phyloP scores from a whole-genome alignment of 2,329 filamentous ascomycete species.

The Davidsoniella virescens region DNA sequence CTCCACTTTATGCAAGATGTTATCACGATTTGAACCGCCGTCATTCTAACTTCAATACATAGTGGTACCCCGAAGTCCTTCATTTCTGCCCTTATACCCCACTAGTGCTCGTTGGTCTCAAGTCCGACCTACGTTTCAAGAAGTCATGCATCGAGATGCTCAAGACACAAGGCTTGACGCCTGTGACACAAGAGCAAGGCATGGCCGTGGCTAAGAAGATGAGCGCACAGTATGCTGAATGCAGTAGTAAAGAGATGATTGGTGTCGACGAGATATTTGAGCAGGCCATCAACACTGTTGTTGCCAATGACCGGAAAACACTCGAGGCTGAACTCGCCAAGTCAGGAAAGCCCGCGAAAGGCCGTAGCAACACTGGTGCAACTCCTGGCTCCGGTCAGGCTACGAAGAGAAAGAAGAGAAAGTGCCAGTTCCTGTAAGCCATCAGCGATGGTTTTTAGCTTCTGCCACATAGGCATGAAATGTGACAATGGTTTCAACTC shows the following conservation, averaged over 20 bases:
- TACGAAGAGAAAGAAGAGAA: conserved; percentile 66
- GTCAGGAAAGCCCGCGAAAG: conserved; percentile 22
- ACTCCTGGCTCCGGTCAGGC: conserved; percentile 23
- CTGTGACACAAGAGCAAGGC: conserved; percentile 83
- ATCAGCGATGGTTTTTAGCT: neutral
- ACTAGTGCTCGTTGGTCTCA: conserved; percentile 86
- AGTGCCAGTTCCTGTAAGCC: conserved; percentile 58
- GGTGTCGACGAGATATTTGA: conserved; percentile 97
- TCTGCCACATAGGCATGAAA: too few species aligned
- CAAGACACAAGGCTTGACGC: conserved; percentile 91
- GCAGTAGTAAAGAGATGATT: conserved; percentile 92
- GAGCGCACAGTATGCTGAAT: conserved; percentile 93
- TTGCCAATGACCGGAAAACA: conserved; percentile 60
- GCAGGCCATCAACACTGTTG: conserved; percentile 74
- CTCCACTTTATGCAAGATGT: neutral
- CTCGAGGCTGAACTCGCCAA: conserved; percentile 32
- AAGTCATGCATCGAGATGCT: conserved; percentile 96
- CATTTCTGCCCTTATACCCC: conserved; percentile 98
- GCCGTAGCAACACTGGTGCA: conserved; percentile 24
- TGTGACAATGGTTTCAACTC: neutral
- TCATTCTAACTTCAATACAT: neutral
- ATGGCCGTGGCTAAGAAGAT: conserved; percentile 79
- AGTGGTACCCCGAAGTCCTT: conserved; percentile 99
- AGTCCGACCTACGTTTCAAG: conserved; percentile 91
- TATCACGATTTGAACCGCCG: neutral